Evolutionary conservation across 805 yeast species (phyloP).

Genomic region (Wickerhamiella kazuoi): DNA sequence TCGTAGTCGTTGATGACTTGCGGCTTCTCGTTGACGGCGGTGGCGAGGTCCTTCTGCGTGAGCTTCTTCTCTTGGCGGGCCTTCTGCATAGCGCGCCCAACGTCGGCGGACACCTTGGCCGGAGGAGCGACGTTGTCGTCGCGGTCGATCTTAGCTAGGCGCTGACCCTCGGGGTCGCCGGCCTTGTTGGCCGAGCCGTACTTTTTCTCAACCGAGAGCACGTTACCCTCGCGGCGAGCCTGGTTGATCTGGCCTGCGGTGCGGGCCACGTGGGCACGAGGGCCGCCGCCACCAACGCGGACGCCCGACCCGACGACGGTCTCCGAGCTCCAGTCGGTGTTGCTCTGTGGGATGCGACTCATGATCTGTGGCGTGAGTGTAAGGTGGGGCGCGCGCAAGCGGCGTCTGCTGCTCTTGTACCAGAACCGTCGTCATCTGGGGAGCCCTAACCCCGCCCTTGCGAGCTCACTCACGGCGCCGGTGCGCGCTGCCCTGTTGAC

Average conservation of each 20-base stretch:
- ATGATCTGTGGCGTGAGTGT: conserved; percentile 5
- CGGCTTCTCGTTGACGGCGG: conserved; percentile 90
- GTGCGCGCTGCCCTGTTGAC: no score
- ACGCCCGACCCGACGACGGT: conserved; percentile 82
- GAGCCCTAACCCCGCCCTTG: no score
- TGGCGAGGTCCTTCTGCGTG: conserved; percentile 93
- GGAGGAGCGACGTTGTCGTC: conserved; percentile 87
- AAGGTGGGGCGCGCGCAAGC: no score
- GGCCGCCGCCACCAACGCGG: conserved; percentile 67
- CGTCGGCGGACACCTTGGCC: conserved; percentile 64
- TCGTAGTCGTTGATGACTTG: conserved; percentile 90
- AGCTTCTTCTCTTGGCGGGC: conserved; percentile 77
- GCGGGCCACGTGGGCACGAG: conserved; percentile 69
- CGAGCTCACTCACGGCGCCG: no score
- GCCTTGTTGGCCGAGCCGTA: conserved; percentile 51
- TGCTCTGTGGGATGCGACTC: conserved; percentile 13
- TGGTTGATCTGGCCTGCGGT: conserved; percentile 66
- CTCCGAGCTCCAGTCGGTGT: conserved; percentile 74
- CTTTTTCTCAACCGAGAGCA: conserved; percentile 84
- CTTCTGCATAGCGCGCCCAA: conserved; percentile 72
- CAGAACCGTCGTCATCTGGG: no score
- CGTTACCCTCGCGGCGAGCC: conserved; percentile 83
- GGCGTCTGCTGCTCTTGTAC: no score
- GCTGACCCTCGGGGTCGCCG: conserved; percentile 74
- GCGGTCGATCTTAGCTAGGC: conserved; percentile 83